Percentiles rank a stretch among this genome's conserved stretches.
Conservation (phyloP, 352 stramenopile genomes). For the Phytophthora ohioensis region DNA sequence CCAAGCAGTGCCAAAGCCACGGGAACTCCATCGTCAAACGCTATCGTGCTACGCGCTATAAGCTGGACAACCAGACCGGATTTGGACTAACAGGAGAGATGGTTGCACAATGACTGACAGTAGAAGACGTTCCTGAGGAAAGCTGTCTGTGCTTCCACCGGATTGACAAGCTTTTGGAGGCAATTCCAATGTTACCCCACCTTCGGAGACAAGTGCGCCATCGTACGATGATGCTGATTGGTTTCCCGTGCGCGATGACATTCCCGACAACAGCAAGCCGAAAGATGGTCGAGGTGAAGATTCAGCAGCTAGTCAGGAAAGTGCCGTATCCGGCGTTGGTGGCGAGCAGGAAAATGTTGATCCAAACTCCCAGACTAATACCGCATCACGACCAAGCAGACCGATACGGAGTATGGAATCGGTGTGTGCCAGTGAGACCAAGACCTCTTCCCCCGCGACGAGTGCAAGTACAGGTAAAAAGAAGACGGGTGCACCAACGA, state of each 20-base stretch:
- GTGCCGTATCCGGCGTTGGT: too few relatives aligned
- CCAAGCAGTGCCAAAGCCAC: background rate
- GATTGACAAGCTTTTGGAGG: background rate
- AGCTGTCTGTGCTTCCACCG: background rate
- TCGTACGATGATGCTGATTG: background rate
- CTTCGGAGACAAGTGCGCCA: background rate
- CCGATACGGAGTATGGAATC: background rate
- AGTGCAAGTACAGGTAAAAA: background rate
- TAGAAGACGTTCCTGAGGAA: background rate
- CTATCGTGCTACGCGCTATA: background rate
- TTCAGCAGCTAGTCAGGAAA: background rate
- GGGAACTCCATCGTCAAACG: constrained; percentile 7
- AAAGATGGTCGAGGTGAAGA: background rate
- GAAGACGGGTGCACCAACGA: background rate
- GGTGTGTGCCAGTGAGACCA: background rate
- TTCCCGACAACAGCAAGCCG: background rate
- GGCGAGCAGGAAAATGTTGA: background rate
- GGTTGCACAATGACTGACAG: background rate
- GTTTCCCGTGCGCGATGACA: background rate
- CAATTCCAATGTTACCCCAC: background rate
- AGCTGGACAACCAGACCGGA: constrained; percentile 6
- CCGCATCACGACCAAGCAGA: background rate
- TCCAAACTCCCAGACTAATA: background rate
- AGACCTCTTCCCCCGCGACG: background rate
- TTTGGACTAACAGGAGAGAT: constrained; percentile 9